phyloP scores from a whole-genome alignment of 2,329 filamentous ascomycete genomes.

The Pestalotiopsis fici region DNA sequence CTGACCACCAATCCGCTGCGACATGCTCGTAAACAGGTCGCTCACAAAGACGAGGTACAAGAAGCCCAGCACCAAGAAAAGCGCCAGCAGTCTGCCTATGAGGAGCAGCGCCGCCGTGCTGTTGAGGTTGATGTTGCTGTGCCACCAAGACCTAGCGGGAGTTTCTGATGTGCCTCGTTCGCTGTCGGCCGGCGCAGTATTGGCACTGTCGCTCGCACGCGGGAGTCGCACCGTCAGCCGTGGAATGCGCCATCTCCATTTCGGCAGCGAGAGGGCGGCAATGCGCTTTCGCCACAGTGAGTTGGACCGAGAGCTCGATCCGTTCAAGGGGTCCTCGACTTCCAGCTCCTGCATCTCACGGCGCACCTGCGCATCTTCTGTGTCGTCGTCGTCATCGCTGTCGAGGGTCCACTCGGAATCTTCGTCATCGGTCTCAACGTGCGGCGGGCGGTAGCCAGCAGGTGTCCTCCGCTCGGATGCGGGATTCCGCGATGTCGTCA shows the following conservation, averaged over 20 bases:
- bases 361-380: conserved; percentile 67
- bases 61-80: conserved; percentile 74
- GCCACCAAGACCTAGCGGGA: conserved; percentile 25
- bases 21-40: conserved; percentile 73
- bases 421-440: conserved; percentile 63
- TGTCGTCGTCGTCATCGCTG: conserved; percentile 38
- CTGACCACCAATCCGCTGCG: conserved; percentile 62
- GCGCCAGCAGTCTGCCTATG: conserved; percentile 71
- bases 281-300: conserved; percentile 57
- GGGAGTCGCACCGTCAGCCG: conserved; percentile 49
- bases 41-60: conserved; percentile 86
- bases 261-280: conserved; percentile 51
- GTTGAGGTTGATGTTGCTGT: conserved; percentile 44
- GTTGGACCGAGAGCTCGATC: conserved; percentile 25
- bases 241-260: conserved; percentile 55
- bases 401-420: conserved; percentile 47
- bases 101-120: conserved; percentile 56
- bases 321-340: conserved; percentile 66
- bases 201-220: conserved; percentile 32
- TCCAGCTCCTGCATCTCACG: conserved; percentile 90
- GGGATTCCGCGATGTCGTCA: conserved; percentile 52
- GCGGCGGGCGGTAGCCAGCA: conserved; percentile 74
- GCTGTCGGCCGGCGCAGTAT: conserved; percentile 17
- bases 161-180: conserved; percentile 16
- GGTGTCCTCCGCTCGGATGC: conserved; percentile 43